Evolutionary conservation across 805 yeast species (phyloP), one percentile per base, ranked within the genome.

Genomic region (Nadsonia fulvescens): DNA sequence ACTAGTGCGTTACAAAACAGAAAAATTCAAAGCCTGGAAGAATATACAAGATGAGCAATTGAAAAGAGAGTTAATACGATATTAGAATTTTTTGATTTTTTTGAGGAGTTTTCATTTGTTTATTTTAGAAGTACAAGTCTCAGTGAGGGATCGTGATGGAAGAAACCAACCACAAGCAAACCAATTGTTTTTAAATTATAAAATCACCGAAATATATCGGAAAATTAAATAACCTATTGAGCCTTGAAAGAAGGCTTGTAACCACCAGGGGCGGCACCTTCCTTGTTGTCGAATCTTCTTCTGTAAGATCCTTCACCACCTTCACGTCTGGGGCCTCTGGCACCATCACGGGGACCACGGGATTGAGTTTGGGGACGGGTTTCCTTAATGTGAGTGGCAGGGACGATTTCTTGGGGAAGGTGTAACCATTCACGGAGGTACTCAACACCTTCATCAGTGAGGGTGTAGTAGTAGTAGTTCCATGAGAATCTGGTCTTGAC

Each of bases 391-490:
- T 86, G 78, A 58, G 99, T 89, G 62, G 77, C 73, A 58, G 99
- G 99, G 62, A 82, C 86, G 61, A 89, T 76, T 66, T 82, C 92
- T 63, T 78, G 92, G 66, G 98, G 98, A 53, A 89, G 72, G 75
- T 83, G 82, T 63, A 89, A 76, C 79, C 82, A 89, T 59, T 79
- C 82, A 69, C 95, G 78, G 57, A 89, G 76, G 77, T 68, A 89
- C 58, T 82, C 93, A 44, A 89, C 86, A 75, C 99, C 99, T 66
- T 79, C 94, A 58, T 89, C 96, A 58, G 96, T 89, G 59, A 89
- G 77, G 70, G 98, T 81, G 91, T 89, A 89, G 93, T 89, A 89
- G 70, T 89, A 89, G 74, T 81, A 81, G 74, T 83, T 95, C 99
- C 99, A 89, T 55, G 96, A 86, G 76, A 86, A 89, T 68, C 82